phyloP scores from a whole-genome alignment of 2,329 filamentous ascomycete species.

The Aspergillus proliferans region DNA sequence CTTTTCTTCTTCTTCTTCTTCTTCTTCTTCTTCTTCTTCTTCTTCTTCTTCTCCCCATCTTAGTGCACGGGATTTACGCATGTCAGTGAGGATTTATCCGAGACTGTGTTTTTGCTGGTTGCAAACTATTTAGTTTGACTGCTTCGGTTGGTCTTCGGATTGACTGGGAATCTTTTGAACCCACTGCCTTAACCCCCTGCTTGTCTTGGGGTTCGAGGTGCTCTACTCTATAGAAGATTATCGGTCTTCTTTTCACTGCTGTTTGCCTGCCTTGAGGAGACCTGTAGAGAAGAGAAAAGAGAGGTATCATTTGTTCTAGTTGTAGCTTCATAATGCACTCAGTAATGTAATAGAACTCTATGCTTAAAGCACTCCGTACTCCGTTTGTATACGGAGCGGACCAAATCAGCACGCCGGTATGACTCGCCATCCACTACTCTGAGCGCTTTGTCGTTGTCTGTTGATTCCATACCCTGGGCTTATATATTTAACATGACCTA shows the following conservation, averaged over 20 bases:
- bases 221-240: background rate
- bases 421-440: too few species aligned
- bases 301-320: too few species aligned
- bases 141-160: constrained; percentile 64
- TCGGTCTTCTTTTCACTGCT: constrained; percentile 35
- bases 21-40: too few species aligned
- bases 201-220: background rate
- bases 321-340: too few species aligned
- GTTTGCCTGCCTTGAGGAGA: constrained; percentile 28
- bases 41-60: too few species aligned
- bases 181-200: constrained; percentile 21
- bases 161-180: constrained; percentile 74
- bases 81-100: constrained; percentile 83
- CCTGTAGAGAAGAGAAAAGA: constrained; percentile 37
- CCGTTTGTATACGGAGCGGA: too few species aligned
- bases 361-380: too few species aligned
- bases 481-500: too few species aligned
- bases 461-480: too few species aligned
- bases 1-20: constrained; percentile 30
- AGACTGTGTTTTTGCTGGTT: constrained; percentile 86
- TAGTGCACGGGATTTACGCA: constrained; percentile 65
- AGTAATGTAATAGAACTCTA: too few species aligned
- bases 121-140: constrained; percentile 76
- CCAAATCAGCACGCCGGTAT: too few species aligned
- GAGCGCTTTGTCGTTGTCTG: too few species aligned